Percentiles rank a stretch among this genome's conserved stretches.
These are phyloP conservation scores for Neurospora hispaniola DNA, from an alignment of 495 filamentous ascomycete species.

Conservation along the genomic window DNA sequence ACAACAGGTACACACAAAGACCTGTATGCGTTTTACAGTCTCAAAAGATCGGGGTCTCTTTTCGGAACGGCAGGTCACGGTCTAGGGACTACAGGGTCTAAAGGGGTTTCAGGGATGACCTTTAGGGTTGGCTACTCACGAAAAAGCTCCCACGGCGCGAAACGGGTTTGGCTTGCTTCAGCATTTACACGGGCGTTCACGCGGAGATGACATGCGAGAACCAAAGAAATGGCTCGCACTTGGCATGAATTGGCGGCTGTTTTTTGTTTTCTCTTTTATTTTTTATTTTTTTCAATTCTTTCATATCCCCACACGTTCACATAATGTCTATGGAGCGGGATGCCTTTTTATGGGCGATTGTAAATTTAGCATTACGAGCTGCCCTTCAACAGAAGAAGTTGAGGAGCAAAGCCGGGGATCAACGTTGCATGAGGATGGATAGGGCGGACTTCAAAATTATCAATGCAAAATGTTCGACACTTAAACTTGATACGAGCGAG, in stretches of 20 bases:
- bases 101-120: background rate
- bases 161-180: conserved; percentile 4
- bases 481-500: background rate
- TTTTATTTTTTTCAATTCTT: background rate
- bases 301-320: background rate
- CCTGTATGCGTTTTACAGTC: background rate
- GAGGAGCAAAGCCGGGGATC: background rate
- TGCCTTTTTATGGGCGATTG: background rate
- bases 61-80: conserved; percentile 1
- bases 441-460: background rate
- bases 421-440: background rate
- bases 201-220: background rate
- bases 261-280: background rate
- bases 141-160: conserved; percentile 1
- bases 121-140: background rate
- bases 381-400: background rate
- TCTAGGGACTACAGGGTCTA: conserved; percentile 1
- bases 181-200: conserved; percentile 14
- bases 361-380: background rate
- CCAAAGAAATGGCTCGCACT: background rate
- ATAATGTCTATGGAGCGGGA: conserved; percentile 12
- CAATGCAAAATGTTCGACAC: background rate
- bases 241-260: background rate
- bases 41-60: conserved; percentile 2
- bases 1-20: background rate